phyloP scores from a whole-genome alignment of 2,329 filamentous ascomycete species.

The Apiospora malaysiana region DNA sequence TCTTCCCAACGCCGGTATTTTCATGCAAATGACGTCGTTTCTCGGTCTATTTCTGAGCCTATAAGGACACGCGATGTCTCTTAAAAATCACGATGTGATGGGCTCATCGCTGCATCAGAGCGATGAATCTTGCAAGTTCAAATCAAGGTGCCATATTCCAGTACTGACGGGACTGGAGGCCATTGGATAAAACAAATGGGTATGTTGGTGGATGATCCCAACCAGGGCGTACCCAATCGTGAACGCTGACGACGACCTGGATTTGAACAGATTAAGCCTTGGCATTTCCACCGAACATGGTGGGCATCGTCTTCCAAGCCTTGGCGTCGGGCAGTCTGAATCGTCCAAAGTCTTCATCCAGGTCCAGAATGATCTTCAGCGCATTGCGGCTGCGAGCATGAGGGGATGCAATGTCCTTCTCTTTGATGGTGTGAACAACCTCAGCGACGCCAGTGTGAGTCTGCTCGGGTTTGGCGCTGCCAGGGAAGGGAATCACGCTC shows the following conservation, averaged over 20 bases:
- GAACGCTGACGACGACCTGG: neutral
- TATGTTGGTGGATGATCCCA: neutral
- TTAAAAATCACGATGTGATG: neutral
- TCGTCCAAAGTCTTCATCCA: slow-evolving; percentile 91
- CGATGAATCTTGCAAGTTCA: neutral
- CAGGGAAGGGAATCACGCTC: slow-evolving; percentile 79
- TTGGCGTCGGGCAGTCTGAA: slow-evolving; percentile 63
- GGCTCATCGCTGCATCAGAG: neutral
- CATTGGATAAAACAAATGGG: neutral
- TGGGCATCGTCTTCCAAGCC: slow-evolving; percentile 60
- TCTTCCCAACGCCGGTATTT: slow-evolving; percentile 21
- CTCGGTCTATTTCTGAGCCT: slow-evolving; percentile 12
- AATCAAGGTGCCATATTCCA: neutral
- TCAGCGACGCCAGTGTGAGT: slow-evolving; percentile 66
- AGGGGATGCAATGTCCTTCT: slow-evolving; percentile 62
- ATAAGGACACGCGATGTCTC: neutral
- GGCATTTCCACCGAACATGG: slow-evolving; percentile 51
- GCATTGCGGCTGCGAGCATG: slow-evolving; percentile 79
- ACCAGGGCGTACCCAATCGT: neutral
- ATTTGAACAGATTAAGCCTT: slow-evolving; percentile 17
- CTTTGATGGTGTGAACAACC: slow-evolving; percentile 66
- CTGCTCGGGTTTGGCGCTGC: slow-evolving; percentile 56
- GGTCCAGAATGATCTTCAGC: slow-evolving; percentile 91
- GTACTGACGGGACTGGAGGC: neutral
- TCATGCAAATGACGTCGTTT: slow-evolving; percentile 19